These are phyloP conservation scores for Yamadazyma siamensis DNA, from an alignment of 1,139 yeast species.

Conservation along the genomic window DNA sequence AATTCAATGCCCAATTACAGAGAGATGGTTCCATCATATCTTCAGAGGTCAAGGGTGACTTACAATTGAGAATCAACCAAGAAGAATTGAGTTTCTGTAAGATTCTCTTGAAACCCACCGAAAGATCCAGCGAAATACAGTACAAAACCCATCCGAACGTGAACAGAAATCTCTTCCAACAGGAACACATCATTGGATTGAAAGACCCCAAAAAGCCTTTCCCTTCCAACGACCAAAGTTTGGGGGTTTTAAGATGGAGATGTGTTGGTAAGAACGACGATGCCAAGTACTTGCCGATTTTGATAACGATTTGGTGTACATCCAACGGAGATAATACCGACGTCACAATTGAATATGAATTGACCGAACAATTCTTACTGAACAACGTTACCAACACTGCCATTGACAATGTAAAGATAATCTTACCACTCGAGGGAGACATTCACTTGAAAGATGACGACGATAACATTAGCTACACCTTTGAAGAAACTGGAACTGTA, in stretches of 20 bases:
- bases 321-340: slow-evolving; percentile 56
- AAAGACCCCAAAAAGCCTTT: slow-evolving; percentile 77
- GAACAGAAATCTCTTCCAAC: slow-evolving; percentile 68
- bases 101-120: slow-evolving; percentile 53
- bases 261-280: slow-evolving; percentile 52
- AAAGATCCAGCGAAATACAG: slow-evolving; percentile 51
- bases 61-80: slow-evolving; percentile 83
- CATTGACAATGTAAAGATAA: slow-evolving; percentile 56
- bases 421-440: slow-evolving; percentile 60
- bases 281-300: slow-evolving; percentile 61
- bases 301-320: slow-evolving; percentile 83
- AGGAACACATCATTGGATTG: slow-evolving; percentile 59
- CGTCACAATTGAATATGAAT: slow-evolving; percentile 86
- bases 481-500: slow-evolving; percentile 59
- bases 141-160: slow-evolving; percentile 96
- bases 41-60: slow-evolving; percentile 85
- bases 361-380: slow-evolving; percentile 36
- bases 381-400: slow-evolving; percentile 27
- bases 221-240: slow-evolving; percentile 86
- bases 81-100: slow-evolving; percentile 63
- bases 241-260: slow-evolving; percentile 93
- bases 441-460: slow-evolving; percentile 53
- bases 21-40: slow-evolving; percentile 79
- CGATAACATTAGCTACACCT: slow-evolving; percentile 45
- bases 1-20: slow-evolving; percentile 68